These are phyloP conservation scores for Gyrodon lividus DNA, from an alignment of 768 basidiomycete genomes.

Conservation along the genomic window DNA sequence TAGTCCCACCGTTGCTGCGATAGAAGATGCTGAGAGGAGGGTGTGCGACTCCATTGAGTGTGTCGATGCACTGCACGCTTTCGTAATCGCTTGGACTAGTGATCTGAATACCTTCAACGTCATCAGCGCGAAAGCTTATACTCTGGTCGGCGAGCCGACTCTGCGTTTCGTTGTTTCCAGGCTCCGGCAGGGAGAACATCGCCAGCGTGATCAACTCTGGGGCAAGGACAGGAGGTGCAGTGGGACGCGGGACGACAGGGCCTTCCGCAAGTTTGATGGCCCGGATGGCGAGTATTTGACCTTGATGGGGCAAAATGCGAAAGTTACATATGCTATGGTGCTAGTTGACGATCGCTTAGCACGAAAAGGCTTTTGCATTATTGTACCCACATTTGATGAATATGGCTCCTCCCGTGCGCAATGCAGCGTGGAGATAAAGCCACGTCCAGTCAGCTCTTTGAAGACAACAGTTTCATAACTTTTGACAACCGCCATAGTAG, in stretches of 20 bases:
- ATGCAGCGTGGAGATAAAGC: slow-evolving; percentile 36
- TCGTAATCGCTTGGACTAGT: slow-evolving; percentile 30
- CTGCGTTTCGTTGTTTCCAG: slow-evolving; percentile 29
- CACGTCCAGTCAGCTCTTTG: slow-evolving; percentile 39
- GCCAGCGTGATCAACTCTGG: slow-evolving; percentile 30
- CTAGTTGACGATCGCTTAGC: slow-evolving; percentile 28
- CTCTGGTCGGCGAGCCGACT: slow-evolving; percentile 27
- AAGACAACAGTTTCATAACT: slow-evolving; percentile 41
- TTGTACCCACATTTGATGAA: slow-evolving; percentile 27
- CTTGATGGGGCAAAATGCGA: slow-evolving; percentile 51
- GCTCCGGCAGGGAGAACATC: slow-evolving; percentile 31
- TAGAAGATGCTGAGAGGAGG: slow-evolving; percentile 35
- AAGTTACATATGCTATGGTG: slow-evolving; percentile 50
- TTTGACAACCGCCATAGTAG: slow-evolving; percentile 44
- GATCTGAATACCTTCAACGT: slow-evolving; percentile 35
- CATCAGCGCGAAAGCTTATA: slow-evolving; percentile 31
- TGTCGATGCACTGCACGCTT: slow-evolving; percentile 13
- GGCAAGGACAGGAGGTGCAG: slow-evolving; percentile 16
- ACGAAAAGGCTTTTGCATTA: not conserved
- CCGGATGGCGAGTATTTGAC: slow-evolving; percentile 52
- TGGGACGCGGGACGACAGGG: slow-evolving; percentile 2
- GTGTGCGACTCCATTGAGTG: slow-evolving; percentile 24
- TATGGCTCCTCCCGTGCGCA: slow-evolving; percentile 34
- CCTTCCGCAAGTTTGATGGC: slow-evolving; percentile 27
- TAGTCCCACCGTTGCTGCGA: slow-evolving; percentile 28